phyloP scores from a whole-genome alignment of 495 filamentous ascomycete genomes.

The Talaromyces proteolyticus region DNA sequence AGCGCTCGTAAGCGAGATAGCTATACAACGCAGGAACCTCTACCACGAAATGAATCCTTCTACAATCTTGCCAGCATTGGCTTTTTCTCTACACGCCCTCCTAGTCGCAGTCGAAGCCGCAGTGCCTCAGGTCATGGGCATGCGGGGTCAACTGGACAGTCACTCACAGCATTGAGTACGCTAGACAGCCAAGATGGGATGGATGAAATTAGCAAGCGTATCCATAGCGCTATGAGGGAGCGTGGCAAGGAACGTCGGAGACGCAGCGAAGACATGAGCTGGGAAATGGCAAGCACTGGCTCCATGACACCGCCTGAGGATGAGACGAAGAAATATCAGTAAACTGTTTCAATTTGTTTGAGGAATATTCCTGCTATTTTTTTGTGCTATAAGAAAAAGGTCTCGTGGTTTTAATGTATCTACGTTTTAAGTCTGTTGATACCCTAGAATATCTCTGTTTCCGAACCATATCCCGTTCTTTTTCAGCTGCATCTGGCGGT shows the following conservation, averaged over 20 bases:
- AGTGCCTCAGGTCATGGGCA: conserved; percentile 56
- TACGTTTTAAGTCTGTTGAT: too few relatives aligned
- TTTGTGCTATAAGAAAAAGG: too few relatives aligned
- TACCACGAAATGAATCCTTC: conserved; percentile 91
- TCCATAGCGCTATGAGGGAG: conserved; percentile 84
- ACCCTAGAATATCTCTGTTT: too few relatives aligned
- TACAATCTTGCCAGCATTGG: conserved; percentile 78
- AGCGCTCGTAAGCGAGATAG: conserved; percentile 14
- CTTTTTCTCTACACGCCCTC: conserved; percentile 82
- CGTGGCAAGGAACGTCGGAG: conserved; percentile 66
- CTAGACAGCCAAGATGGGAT: conserved; percentile 66
- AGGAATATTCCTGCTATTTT: too few relatives aligned
- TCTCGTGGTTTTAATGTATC: too few relatives aligned
- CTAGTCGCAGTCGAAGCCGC: conserved; percentile 64
- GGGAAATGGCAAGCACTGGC: conserved; percentile 40
- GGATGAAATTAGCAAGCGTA: conserved; percentile 77
- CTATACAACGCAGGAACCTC: conserved; percentile 33
- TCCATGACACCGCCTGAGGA: conserved; percentile 39
- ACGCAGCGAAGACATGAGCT: conserved; percentile 51
- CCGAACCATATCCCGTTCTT: too few relatives aligned
- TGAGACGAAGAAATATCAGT: conserved; percentile 27
- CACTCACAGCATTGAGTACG: conserved; percentile 65
- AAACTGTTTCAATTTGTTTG: too few relatives aligned
- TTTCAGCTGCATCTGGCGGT: too few relatives aligned
- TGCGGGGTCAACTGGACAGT: conserved; percentile 51